Conservation (phyloP, 257 asterid genomes). For the Ajuga chamaepitys region DNA sequence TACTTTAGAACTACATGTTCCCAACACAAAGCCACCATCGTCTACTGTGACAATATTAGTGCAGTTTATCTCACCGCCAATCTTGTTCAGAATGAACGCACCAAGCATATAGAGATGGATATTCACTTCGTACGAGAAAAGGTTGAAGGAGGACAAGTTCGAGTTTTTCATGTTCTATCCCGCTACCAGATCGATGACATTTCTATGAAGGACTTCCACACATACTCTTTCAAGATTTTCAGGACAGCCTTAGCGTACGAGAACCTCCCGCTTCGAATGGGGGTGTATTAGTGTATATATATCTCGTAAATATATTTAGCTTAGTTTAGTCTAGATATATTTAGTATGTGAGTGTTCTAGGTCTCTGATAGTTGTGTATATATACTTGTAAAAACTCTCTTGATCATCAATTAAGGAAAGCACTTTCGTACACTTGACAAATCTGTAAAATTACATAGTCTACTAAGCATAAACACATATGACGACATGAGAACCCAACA, state of each 20-base stretch:
- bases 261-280: not conserved
- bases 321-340: no score
- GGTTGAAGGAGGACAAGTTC: no score
- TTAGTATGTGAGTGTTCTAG: no score
- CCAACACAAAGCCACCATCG: not conserved
- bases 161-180: no score
- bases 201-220: not conserved
- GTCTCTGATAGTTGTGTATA: no score
- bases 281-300: not conserved
- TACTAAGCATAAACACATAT: not conserved
- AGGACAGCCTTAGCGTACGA: not conserved
- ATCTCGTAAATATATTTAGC: not conserved
- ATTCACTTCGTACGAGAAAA: no score
- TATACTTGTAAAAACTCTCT: not conserved
- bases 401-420: not conserved
- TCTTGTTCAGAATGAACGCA: not conserved
- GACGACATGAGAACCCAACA: not conserved
- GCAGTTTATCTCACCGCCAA: not conserved
- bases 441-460: not conserved
- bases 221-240: not conserved
- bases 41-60: not conserved
- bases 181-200: not conserved
- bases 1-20: not conserved
- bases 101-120: no score
- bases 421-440: not conserved